phyloP scores from a whole-genome alignment of 1,284 basidiomycete species.

The Trichosporon ovoides region DNA sequence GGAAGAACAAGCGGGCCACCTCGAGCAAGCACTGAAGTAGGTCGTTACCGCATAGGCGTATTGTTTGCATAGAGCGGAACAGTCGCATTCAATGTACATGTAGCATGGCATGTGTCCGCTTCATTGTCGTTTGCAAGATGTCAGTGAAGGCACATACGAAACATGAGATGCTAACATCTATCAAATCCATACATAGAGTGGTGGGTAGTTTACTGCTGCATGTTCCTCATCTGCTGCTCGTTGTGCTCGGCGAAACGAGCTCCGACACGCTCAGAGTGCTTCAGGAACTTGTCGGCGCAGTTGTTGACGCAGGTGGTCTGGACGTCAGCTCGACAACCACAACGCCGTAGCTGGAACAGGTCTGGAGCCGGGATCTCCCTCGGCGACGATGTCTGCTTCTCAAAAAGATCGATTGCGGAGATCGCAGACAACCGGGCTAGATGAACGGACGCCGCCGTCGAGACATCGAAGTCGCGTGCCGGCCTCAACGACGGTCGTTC shows the following conservation, averaged over 20 bases:
- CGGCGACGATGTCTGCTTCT: too few relatives aligned
- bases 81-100: not conserved
- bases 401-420: too few relatives aligned
- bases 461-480: too few relatives aligned
- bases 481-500: not conserved
- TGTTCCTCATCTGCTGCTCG: constrained; percentile 48
- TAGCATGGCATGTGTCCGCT: not conserved
- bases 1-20: constrained; percentile 21
- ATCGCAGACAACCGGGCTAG: not conserved
- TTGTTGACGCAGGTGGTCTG: constrained; percentile 57
- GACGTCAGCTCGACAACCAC: too few relatives aligned
- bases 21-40: not conserved
- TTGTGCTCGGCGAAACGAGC: constrained; percentile 86
- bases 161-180: not conserved
- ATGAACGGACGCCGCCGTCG: too few relatives aligned
- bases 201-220: constrained; percentile 4
- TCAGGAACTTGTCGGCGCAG: constrained; percentile 88
- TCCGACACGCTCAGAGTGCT: constrained; percentile 91
- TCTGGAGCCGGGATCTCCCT: too few relatives aligned
- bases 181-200: not conserved
- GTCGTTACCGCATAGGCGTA: not conserved
- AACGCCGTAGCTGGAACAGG: too few relatives aligned
- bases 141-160: too few relatives aligned
- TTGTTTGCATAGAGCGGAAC: not conserved
- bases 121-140: not conserved